Percentiles rank a stretch among this genome's conserved stretches.
phyloP scores from a whole-genome alignment of 2,329 filamentous ascomycete species.

The Aspergillus udagawae region DNA sequence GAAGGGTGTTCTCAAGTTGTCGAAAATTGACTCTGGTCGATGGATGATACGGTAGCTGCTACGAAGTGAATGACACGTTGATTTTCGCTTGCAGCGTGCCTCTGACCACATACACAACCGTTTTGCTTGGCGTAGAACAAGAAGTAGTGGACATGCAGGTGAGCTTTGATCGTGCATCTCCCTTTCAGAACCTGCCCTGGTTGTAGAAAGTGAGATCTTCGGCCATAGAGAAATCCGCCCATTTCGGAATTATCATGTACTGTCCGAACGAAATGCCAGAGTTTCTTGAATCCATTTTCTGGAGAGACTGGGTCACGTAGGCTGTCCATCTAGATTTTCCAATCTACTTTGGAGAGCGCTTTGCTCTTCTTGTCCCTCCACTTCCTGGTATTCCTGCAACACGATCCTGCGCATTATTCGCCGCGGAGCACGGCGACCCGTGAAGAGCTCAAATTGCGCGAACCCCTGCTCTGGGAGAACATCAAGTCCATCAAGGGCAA shows the following conservation, averaged over 20 bases:
- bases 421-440: conserved; percentile 35
- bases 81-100: not conserved
- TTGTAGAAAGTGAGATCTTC: not conserved
- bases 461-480: conserved; percentile 39
- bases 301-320: conserved; percentile 24
- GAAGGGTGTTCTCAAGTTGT: not conserved
- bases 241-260: not conserved
- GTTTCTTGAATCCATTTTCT: not conserved
- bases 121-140: not conserved
- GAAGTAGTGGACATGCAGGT: not conserved
- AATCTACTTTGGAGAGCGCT: conserved; percentile 27
- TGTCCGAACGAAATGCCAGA: not conserved
- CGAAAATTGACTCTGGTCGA: not conserved
- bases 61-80: not conserved
- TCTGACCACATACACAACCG: too few species aligned
- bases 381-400: conserved; percentile 31
- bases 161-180: not conserved
- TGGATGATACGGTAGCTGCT: not conserved
- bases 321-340: conserved; percentile 30
- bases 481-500: conserved; percentile 38
- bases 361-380: conserved; percentile 31
- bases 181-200: not conserved
- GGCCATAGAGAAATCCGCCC: not conserved
- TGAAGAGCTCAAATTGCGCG: conserved; percentile 39
- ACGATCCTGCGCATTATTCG: conserved; percentile 36